phyloP scores from a whole-genome alignment of 2,329 filamentous ascomycete species.

The Fusarium sp. region DNA sequence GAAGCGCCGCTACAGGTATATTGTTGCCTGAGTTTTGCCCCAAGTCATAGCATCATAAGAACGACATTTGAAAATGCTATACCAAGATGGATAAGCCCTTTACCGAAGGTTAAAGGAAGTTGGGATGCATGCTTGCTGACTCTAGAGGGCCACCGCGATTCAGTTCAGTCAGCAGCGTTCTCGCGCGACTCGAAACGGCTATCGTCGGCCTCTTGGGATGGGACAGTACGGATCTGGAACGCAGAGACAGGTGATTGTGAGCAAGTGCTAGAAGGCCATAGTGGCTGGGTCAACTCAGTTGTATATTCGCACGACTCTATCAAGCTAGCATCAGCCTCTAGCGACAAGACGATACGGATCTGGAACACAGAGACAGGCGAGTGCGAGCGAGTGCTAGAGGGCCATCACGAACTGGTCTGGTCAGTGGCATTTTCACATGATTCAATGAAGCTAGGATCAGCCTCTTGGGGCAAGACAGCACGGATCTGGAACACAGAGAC shows the following conservation, averaged over 20 bases:
- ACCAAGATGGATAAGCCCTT: background rate
- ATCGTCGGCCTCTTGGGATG: background rate
- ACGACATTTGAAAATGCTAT: background rate
- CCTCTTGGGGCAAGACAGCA: background rate
- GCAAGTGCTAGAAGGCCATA: background rate
- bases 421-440: background rate
- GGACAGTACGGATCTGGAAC: background rate
- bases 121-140: background rate
- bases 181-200: background rate
- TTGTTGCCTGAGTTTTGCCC: background rate
- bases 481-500: no score
- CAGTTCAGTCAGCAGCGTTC: background rate
- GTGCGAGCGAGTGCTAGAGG: background rate
- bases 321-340: background rate
- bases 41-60: background rate
- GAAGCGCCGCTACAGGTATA: background rate
- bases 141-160: background rate
- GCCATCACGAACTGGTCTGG: background rate
- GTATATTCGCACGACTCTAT: background rate
- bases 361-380: background rate
- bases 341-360: background rate
- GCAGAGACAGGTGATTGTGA: no score
- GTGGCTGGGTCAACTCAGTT: fast-evolving
- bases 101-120: background rate
- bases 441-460: background rate